Evolutionary conservation across 1,284 basidiomycete species (phyloP).

Genomic region (Boletellus sp.): DNA sequence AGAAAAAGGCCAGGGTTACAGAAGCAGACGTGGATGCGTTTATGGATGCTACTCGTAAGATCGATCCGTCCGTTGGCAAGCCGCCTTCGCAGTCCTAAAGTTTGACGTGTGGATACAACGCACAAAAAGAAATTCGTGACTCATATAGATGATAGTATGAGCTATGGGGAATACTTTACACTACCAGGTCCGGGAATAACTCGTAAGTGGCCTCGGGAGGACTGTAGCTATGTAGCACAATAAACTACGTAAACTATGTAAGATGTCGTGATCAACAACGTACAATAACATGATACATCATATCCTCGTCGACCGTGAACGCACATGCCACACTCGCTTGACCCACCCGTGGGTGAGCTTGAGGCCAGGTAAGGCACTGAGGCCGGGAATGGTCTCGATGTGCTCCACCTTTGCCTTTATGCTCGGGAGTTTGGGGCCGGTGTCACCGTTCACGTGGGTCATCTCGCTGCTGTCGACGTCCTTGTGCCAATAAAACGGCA

Average conservation of each 20-base stretch:
- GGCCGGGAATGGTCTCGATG: slow-evolving; percentile 23
- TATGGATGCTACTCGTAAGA: slow-evolving; percentile 84
- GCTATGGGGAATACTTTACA: slow-evolving; percentile 1
- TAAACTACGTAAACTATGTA: neutral
- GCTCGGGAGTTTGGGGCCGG: neutral
- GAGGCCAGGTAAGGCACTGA: slow-evolving; percentile 23
- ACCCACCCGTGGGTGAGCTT: slow-evolving; percentile 30
- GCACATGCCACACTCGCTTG: slow-evolving; percentile 32
- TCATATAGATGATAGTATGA: too few relatives aligned
- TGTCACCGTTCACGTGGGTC: slow-evolving; percentile 19
- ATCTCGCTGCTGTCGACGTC: slow-evolving; percentile 33
- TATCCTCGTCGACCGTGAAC: slow-evolving; percentile 24
- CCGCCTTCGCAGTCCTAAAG: slow-evolving; percentile 3
- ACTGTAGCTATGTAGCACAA: neutral
- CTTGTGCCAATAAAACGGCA: slow-evolving; percentile 42
- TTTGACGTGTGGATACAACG: neutral
- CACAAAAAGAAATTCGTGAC: too few relatives aligned
- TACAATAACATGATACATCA: slow-evolving; percentile 9
- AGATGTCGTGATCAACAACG: slow-evolving; percentile 11
- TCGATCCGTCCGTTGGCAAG: slow-evolving; percentile 52
- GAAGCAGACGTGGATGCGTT: slow-evolving; percentile 76
- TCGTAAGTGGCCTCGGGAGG: neutral
- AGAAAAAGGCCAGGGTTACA: slow-evolving; percentile 81
- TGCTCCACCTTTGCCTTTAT: slow-evolving; percentile 18
- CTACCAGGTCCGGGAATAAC: slow-evolving; percentile 3